Base-by-base conservation (phyloP, 1,284 basidiomycete species). In the Ceratobasidium sp. region DNA sequence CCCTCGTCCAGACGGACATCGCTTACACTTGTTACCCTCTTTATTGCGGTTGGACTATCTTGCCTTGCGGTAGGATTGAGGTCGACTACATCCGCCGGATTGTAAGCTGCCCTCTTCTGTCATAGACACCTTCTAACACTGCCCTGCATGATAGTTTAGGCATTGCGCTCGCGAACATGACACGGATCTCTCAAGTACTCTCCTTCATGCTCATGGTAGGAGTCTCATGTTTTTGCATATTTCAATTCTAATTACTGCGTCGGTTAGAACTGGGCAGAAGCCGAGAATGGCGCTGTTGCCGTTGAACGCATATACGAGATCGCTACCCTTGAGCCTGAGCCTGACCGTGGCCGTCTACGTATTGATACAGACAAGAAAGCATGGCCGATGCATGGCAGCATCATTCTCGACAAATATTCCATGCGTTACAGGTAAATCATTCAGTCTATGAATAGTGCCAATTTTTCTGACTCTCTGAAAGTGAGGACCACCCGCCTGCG, bases 251-350 rank as follows among this genome's bases (percentile, higher is more conserved):
- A 40, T 49, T 70, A 67, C 19, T 77, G 78, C 40, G 51, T 80
- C 5, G 65, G 82, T 5, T 71, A 82, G 66, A 78, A 80, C 49
- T 83, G 81, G 78, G 82, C 82, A 32, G 79, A 81, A 19, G 79
- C 81, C n/a, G 83, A 84, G 71, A 84, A 84, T 70, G 82, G 81
- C 0, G 80, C 81, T 9, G 82, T 84, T 8, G 82, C 82, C 4
- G 77, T 84, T 22, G 83, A 83, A 59, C 80, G 83, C 2, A 78
- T 84, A n/a, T 80, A 80, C 44, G 82, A 83, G 62, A 80, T 83
- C 43, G 77, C 76, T 25, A 59, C 79, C 0, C 78, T 83, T 7
- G 78, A 78, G 13, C 76, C 77, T 6, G 82, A 82, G 49, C 78
- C 78, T 9, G 65, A 81, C 69, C 71, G n/a, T 78, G 81, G n/a